Base-by-base conservation (phyloP, 164 flowering plant genomes). In the Chimonanthus praecox region DNA sequence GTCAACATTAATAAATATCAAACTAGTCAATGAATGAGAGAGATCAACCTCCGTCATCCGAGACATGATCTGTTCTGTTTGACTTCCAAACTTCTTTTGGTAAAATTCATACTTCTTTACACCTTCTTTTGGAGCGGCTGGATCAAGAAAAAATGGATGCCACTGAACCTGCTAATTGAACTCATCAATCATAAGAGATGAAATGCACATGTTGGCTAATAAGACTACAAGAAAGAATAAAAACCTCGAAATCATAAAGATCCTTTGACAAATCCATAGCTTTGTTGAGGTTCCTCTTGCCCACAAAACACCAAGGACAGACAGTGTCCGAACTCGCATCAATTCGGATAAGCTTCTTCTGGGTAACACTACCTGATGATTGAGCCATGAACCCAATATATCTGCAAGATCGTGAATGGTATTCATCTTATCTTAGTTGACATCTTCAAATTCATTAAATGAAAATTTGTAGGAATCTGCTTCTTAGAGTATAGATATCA, bases 281-380 rank as follows among this genome's bases (percentile, higher is more conserved):
- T 75, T 89, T 93, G 79, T 93, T 94, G 44, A 95, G 77, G 78
- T 93, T 91, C 69, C 65, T 90, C 77, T 95, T 90, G 66, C 99
- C 99, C 78, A 93, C 97, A 80, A 85, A 93, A 78, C 99, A 95
- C 99, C 98, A 95, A 58, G 98, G 99, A 69, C 99, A 95, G 33
- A 93, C 97, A 0, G 94, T 85, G 78, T 95, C 99, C 18, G 94
- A 84, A 76, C 88, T 90, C 67, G 90, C 71, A 78, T 95, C 99
- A 60, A 95, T 86, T 69, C 49, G 80, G 67, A 95, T 81, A 65
- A 86, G 87, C 85, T 89, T 91, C 88, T 89, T 93, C 16, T 69
- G 87, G 33, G 74, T 16, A 75, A 58, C 75, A 72, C 46, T 72
- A 60, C 75, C 76, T 3, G 11, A 72, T 73, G 89, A 80, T 51